These are phyloP conservation scores for Discostella stelligera DNA, from an alignment of 352 stramenopile species.

Conservation along the genomic window DNA sequence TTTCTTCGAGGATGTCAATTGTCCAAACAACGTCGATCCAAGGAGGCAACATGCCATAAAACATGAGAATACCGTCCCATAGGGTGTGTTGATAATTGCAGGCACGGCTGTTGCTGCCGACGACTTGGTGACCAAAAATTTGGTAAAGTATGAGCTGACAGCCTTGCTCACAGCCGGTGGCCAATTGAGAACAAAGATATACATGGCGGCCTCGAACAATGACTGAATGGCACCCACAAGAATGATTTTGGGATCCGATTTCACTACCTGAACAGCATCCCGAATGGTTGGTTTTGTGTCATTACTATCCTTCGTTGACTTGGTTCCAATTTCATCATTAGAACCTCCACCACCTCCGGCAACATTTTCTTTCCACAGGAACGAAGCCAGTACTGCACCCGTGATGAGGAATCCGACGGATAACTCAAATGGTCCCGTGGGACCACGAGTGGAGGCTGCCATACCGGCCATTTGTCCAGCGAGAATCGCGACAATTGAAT, in stretches of 20 bases:
- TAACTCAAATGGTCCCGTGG: slow-evolving; percentile 84
- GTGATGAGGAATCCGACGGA: slow-evolving; percentile 76
- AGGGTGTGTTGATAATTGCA: slow-evolving; percentile 54
- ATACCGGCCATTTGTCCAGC: slow-evolving; percentile 88
- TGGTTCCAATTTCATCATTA: slow-evolving; percentile 8
- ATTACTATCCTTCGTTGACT: not conserved
- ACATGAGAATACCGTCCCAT: slow-evolving; percentile 77
- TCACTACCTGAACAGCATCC: slow-evolving; percentile 70
- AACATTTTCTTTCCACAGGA: slow-evolving; percentile 86
- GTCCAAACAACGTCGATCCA: slow-evolving; percentile 69
- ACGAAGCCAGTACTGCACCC: slow-evolving; percentile 63
- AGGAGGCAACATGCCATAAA: slow-evolving; percentile 84
- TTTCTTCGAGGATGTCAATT: slow-evolving; percentile 38
- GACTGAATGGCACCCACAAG: slow-evolving; percentile 72
- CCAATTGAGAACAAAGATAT: slow-evolving; percentile 84
- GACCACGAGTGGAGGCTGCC: slow-evolving; percentile 71
- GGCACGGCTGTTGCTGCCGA: slow-evolving; percentile 8
- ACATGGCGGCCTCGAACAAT: slow-evolving; percentile 84
- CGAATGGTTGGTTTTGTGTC: slow-evolving; percentile 66
- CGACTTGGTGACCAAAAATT: slow-evolving; percentile 34
- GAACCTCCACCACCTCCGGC: slow-evolving; percentile 20
- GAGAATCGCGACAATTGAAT: slow-evolving; percentile 91
- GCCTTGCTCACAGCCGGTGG: slow-evolving; percentile 64
- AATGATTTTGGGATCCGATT: slow-evolving; percentile 59
- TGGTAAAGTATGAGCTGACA: slow-evolving; percentile 46